Evolutionary conservation across 805 yeast genomes (phyloP), one percentile per base, ranked within the genome.

Genomic region (Pichia californica): DNA sequence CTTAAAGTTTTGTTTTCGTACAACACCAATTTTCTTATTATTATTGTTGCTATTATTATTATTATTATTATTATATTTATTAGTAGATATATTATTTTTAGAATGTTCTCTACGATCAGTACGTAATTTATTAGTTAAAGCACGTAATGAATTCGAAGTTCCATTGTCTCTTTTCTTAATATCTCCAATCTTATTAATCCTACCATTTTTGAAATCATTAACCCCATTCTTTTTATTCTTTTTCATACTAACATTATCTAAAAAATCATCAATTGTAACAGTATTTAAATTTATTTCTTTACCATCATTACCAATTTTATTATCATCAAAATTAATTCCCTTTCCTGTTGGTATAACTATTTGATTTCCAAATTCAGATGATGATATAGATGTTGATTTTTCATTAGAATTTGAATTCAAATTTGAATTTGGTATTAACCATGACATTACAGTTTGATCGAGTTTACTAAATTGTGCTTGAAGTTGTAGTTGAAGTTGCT

Each of bases 401-500:
- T 45, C 9, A 16, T 37, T 19, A 9, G 42, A 36, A 19, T 26
- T 9, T 16, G 29, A 3, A 8, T 19, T 29, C 3, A 33, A 20
- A 15, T 19, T 10, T 26, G 41, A 44, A 3, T 52, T 38, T 35
- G 31, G 10, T n/a, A 6, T 21, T 21, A 70, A 54, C 79, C 78
- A 73, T 19, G 67, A 62, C 28, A 59, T 38, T 1, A 69, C 68
- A 31, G 56, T 60, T 7, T 54, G 47, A 44, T 65, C 68, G 15
- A 64, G 66, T 26, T 61, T 61, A 4, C 66, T 49, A 6, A 75
- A 55, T 5, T 73, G 69, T 6, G 70, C 58, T 52, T 71, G 76
- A 49, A 75, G 68, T 42, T 62, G 61, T 14, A 74, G 65, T 46
- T 71, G 79, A 4, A 76, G 58, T 25, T 66, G 67, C 45, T 74